These are phyloP conservation scores for Neurospora sp. DNA, from an alignment of 495 filamentous ascomycete genomes.

Conservation along the genomic window DNA sequence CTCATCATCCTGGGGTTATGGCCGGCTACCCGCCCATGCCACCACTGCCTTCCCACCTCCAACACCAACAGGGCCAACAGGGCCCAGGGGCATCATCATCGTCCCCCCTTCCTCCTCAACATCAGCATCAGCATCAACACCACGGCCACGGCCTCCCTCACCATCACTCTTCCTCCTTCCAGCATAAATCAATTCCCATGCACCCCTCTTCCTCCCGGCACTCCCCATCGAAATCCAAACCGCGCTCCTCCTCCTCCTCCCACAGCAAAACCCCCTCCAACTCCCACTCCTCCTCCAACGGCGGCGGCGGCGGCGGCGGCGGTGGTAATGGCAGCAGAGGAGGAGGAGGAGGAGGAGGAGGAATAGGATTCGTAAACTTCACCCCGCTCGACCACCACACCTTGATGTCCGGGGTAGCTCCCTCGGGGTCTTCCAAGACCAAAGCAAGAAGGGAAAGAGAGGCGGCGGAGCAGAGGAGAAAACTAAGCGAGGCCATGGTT, in stretches of 20 bases:
- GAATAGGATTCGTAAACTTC: slow-evolving; percentile 80
- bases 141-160: neutral
- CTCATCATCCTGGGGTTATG: neutral
- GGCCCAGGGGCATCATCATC: neutral
- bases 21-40: neutral
- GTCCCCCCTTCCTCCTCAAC: neutral
- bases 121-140: neutral
- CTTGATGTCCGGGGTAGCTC: slow-evolving; percentile 85
- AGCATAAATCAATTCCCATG: neutral
- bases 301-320: no score
- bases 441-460: slow-evolving; percentile 84
- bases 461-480: slow-evolving; percentile 66
- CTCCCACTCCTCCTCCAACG: neutral
- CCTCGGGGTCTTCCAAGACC: slow-evolving; percentile 83
- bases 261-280: neutral
- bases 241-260: neutral
- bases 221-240: neutral
- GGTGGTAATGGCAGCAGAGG: neutral
- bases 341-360: slow-evolving; percentile 21
- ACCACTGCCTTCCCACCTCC: neutral
- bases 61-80: neutral
- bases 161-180: neutral
- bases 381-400: slow-evolving; percentile 70
- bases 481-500: slow-evolving; percentile 62
- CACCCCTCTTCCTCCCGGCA: neutral